Percentiles rank a stretch among this genome's conserved stretches.
Evolutionary conservation across 192 early-diverging fungal species (phyloP).

Genomic region (Coemansia sp.): DNA sequence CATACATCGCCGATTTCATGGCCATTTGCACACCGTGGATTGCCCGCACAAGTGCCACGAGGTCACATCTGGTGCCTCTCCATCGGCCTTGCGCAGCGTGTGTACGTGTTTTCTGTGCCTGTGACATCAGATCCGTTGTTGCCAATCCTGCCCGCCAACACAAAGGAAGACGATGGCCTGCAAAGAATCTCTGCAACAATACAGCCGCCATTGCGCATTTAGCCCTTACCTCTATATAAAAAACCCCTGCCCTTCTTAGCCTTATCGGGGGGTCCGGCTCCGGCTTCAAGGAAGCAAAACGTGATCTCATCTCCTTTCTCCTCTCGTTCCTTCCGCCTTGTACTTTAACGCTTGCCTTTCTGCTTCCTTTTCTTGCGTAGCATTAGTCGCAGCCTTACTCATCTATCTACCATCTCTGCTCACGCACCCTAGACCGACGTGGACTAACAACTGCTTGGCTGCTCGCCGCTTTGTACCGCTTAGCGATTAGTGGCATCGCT

Average conservation of each 20-base stretch:
- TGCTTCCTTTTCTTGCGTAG: not conserved
- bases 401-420: not conserved
- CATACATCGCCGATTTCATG: conserved; percentile 3
- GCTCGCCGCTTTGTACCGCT: not conserved
- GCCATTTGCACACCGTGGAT: not conserved
- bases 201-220: conserved; percentile 5
- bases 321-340: not conserved
- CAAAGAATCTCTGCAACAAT: not conserved
- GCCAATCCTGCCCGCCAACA: not conserved
- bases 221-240: not conserved
- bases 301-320: not conserved
- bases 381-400: not conserved
- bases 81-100: not conserved
- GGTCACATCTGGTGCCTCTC: not conserved
- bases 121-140: not conserved
- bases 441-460: not conserved
- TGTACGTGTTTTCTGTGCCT: not conserved
- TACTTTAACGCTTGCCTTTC: not conserved
- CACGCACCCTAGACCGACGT: not conserved
- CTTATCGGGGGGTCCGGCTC: not conserved
- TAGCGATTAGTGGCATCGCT: not conserved
- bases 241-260: not conserved
- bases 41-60: not conserved
- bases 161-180: not conserved
- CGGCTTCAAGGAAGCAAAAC: not conserved